Conservation (phyloP, 2,329 filamentous ascomycete species). For the Cladosporium sphaerospermum region DNA sequence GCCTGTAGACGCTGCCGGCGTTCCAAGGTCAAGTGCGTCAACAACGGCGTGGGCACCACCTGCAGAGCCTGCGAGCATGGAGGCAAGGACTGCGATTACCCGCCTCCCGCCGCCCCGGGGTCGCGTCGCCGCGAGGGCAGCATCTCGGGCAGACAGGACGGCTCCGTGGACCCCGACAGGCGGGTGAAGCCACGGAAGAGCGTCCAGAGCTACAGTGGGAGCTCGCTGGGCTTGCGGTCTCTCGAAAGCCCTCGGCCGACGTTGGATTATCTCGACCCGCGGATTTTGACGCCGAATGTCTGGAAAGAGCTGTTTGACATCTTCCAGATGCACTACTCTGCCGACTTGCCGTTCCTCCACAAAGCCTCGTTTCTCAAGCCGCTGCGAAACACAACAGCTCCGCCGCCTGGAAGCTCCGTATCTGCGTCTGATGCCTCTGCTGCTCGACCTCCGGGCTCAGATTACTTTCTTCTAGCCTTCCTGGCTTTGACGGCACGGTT, state of each 20-base stretch:
- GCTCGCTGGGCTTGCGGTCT: conserved; percentile 33
- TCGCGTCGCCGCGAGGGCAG: conserved; percentile 26
- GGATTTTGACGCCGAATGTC: conserved; percentile 56
- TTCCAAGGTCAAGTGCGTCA: conserved; percentile 84
- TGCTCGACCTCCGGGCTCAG: conserved; percentile 48
- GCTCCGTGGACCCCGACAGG: conserved; percentile 22
- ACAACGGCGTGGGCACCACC: conserved; percentile 62
- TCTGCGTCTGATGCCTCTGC: conserved; percentile 17
- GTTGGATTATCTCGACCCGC: conserved; percentile 57
- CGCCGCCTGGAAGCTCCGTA: conserved; percentile 20
- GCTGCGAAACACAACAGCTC: conserved; percentile 30
- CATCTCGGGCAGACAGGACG: conserved; percentile 15
- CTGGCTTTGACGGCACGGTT: conserved; percentile 65
- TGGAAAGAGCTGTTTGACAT: conserved; percentile 66
- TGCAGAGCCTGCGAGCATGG: conserved; percentile 70
- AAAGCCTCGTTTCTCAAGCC: conserved; percentile 54
- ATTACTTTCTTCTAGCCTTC: conserved; percentile 57
- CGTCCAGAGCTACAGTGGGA: conserved; percentile 29
- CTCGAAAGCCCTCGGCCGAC: conserved; percentile 36
- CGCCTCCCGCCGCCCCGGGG: conserved; percentile 41
- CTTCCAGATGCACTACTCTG: conserved; percentile 64
- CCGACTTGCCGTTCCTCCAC: conserved; percentile 67
- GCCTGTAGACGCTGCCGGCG: conserved; percentile 69
- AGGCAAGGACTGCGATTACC: conserved; percentile 67
- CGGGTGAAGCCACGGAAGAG: conserved; percentile 34